Conservation (phyloP, 2,329 filamentous ascomycete genomes). For the Plenodomus lindquistii region DNA sequence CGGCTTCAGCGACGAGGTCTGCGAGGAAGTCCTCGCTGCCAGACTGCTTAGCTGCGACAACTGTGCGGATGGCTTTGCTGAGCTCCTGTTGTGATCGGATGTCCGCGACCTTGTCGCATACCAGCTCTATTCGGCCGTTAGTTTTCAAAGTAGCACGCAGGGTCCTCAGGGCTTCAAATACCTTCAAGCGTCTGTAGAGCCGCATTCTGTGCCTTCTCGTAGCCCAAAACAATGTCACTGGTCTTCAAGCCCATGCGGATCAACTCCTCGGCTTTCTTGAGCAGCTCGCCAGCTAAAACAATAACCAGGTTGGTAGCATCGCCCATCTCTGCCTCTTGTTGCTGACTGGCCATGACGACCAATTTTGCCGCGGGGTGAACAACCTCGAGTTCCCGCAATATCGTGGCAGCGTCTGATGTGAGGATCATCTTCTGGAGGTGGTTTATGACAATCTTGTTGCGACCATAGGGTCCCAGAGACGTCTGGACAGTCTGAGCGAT, state of each 20-base stretch:
- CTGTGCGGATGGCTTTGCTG: constrained; percentile 92
- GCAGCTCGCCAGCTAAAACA: constrained; percentile 87
- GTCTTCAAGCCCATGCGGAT: constrained; percentile 96
- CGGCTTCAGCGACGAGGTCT: constrained; percentile 80
- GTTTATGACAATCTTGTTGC: constrained; percentile 99
- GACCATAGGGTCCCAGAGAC: constrained; percentile 92
- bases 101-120: constrained; percentile 87
- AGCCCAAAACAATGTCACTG: constrained; percentile 94
- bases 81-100: constrained; percentile 80
- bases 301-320: constrained; percentile 98
- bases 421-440: constrained; percentile 99
- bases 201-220: constrained; percentile 91
- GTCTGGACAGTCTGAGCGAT: constrained; percentile 97
- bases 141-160: neutral
- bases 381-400: constrained; percentile 95
- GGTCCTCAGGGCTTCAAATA: constrained; percentile 35
- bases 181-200: constrained; percentile 82
- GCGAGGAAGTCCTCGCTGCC: constrained; percentile 90
- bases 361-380: constrained; percentile 98
- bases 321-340: constrained; percentile 98
- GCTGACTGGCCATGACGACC: constrained; percentile 97
- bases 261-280: constrained; percentile 96
- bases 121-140: constrained; percentile 63
- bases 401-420: constrained; percentile 96
- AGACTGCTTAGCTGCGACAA: constrained; percentile 95